phyloP scores from a whole-genome alignment of 108 stramenopile genomes.

The Skeletonema potamos region DNA sequence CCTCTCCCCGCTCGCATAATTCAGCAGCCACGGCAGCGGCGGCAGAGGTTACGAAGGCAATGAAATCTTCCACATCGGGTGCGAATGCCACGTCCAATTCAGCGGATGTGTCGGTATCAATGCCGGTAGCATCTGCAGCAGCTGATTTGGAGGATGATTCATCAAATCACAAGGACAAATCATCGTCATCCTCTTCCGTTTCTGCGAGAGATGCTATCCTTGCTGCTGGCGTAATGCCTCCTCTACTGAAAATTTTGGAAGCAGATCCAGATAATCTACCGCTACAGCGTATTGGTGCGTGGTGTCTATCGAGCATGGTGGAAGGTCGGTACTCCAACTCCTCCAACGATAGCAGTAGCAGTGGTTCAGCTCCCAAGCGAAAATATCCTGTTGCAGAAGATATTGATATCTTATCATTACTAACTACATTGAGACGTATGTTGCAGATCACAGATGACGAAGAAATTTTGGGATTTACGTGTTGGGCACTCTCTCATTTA shows the following conservation, averaged over 20 bases:
- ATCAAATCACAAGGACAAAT: constrained; percentile 8
- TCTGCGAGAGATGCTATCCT: constrained; percentile 81
- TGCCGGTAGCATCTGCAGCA: constrained; percentile 5
- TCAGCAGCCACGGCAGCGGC: constrained; percentile 9
- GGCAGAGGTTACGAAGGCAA: constrained; percentile 4
- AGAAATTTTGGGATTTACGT: constrained; percentile 92
- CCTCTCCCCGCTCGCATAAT: constrained; percentile 12
- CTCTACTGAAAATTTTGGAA: constrained; percentile 69
- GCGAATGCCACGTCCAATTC: neutral
- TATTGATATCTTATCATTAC: constrained; percentile 76
- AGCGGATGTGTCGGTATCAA: constrained; percentile 3
- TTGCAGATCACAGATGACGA: constrained; percentile 75
- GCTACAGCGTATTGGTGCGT: constrained; percentile 78
- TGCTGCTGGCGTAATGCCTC: constrained; percentile 79
- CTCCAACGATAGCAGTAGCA: constrained; percentile 1
- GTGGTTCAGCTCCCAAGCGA: constrained; percentile 20
- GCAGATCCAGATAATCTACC: constrained; percentile 57
- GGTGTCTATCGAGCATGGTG: constrained; percentile 80
- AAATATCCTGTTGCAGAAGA: constrained; percentile 69
- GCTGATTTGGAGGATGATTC: neutral
- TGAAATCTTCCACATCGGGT: constrained; percentile 1
- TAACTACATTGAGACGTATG: constrained; percentile 83
- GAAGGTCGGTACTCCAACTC: constrained; percentile 45
- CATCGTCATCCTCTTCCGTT: constrained; percentile 29
- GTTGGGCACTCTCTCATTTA: constrained; percentile 93